Evolutionary conservation across 1,284 basidiomycete species (phyloP).

Genomic region (Trametes versicolor): DNA sequence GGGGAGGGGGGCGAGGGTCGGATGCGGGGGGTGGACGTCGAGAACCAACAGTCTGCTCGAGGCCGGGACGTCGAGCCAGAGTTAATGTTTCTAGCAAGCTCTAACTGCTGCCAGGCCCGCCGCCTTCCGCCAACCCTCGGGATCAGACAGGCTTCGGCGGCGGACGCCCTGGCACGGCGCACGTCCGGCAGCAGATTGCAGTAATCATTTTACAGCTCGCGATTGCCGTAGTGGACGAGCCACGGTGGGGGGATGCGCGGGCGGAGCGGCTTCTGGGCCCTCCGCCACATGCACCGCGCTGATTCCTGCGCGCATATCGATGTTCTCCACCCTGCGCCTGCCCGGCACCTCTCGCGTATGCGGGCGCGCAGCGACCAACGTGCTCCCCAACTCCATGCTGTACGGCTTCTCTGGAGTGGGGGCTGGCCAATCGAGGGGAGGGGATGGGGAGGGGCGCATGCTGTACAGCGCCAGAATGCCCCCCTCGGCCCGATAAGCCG

Average conservation of each 20-base stretch:
- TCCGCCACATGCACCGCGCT: conserved; percentile 24
- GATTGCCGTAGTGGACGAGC: not conserved
- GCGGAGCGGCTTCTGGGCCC: conserved; percentile 10
- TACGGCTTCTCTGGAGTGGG: not conserved
- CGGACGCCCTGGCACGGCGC: not conserved
- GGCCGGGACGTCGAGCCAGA: not conserved
- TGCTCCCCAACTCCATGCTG: conserved; percentile 25
- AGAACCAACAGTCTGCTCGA: not conserved
- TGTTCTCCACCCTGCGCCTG: conserved; percentile 18
- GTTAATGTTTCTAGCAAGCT: not conserved
- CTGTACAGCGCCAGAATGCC: conserved; percentile 1
- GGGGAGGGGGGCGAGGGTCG: not conserved
- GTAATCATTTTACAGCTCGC: not conserved
- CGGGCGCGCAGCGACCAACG: conserved; percentile 21
- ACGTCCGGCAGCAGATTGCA: not conserved
- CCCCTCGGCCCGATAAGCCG: conserved; percentile 10
- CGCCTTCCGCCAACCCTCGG: not conserved
- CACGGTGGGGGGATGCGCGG: conserved; percentile 3
- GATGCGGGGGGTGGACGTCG: not conserved
- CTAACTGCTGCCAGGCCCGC: not conserved
- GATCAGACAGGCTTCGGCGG: not conserved
- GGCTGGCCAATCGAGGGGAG: conserved; percentile 16
- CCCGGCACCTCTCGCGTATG: not conserved
- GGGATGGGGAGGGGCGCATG: not conserved
- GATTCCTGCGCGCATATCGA: conserved; percentile 21